Percentiles rank a stretch among this genome's conserved stretches.
phyloP scores from a whole-genome alignment of 83 land plant genomes.

The Thuja plicata region DNA sequence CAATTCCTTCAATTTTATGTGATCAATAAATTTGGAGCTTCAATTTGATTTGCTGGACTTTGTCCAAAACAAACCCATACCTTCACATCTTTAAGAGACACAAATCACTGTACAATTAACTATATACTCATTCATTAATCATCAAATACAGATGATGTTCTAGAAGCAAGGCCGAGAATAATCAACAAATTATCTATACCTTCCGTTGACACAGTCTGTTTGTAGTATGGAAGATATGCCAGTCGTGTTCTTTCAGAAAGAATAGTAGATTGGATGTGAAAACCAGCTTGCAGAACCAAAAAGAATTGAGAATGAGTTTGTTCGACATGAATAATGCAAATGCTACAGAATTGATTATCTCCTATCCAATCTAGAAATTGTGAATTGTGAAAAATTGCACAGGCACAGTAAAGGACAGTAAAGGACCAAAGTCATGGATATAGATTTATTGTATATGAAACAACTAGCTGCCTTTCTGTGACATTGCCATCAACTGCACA shows the following conservation, averaged over 20 bases:
- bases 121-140: neutral
- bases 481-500: conserved; percentile 10
- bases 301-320: neutral
- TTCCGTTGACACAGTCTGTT: neutral
- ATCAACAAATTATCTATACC: neutral
- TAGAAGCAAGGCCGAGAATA: neutral
- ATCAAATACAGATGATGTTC: neutral
- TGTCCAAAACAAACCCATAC: neutral
- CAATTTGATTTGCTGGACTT: neutral
- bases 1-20: neutral
- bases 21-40: neutral
- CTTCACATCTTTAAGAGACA: neutral
- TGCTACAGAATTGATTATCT: neutral
- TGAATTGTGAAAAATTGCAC: neutral
- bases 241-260: neutral
- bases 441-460: neutral
- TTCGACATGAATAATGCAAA: neutral
- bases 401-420: neutral
- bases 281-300: neutral
- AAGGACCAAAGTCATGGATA: neutral
- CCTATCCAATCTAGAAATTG: neutral
- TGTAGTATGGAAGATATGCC: neutral
- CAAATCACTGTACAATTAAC: neutral
- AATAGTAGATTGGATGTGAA: neutral
- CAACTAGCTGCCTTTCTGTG: neutral